phyloP scores from a whole-genome alignment of 1,284 basidiomycete genomes.

The Boletus albobrunnescens region DNA sequence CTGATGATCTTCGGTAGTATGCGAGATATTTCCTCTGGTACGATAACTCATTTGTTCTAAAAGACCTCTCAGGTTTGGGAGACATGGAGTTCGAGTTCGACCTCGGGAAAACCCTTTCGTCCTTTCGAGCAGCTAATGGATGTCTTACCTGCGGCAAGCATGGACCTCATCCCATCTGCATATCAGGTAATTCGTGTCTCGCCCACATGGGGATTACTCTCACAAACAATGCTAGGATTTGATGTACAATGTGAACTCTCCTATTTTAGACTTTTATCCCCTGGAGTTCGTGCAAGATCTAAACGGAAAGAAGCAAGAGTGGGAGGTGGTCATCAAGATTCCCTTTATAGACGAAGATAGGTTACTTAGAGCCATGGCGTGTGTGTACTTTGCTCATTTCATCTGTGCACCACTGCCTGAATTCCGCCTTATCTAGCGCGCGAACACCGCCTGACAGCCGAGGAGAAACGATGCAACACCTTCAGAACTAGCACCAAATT shows the following conservation, averaged over 20 bases:
- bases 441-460: constrained; percentile 72
- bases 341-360: constrained; percentile 92
- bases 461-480: constrained; percentile 76
- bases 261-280: constrained; percentile 96
- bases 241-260: constrained; percentile 83
- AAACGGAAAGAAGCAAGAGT: constrained; percentile 98
- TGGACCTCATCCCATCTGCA: constrained; percentile 80
- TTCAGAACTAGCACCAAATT: constrained; percentile 83
- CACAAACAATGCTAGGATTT: constrained; percentile 57
- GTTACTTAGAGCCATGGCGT: constrained; percentile 77
- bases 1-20: too few species aligned
- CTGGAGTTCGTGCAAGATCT: constrained; percentile 86
- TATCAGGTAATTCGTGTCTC: constrained; percentile 59
- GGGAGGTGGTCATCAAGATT: constrained; percentile 99
- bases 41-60: constrained; percentile 6
- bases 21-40: background rate
- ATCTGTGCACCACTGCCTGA: background rate
- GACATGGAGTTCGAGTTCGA: constrained; percentile 84
- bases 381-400: constrained; percentile 40
- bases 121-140: constrained; percentile 99
- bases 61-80: constrained; percentile 77
- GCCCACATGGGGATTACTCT: background rate
- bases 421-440: constrained; percentile 45
- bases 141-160: constrained; percentile 88
- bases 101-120: constrained; percentile 83